Percentiles rank a stretch among this genome's conserved stretches.
These are phyloP conservation scores for Populus simonii DNA, from an alignment of 345 rosid genomes.

Conservation along the genomic window DNA sequence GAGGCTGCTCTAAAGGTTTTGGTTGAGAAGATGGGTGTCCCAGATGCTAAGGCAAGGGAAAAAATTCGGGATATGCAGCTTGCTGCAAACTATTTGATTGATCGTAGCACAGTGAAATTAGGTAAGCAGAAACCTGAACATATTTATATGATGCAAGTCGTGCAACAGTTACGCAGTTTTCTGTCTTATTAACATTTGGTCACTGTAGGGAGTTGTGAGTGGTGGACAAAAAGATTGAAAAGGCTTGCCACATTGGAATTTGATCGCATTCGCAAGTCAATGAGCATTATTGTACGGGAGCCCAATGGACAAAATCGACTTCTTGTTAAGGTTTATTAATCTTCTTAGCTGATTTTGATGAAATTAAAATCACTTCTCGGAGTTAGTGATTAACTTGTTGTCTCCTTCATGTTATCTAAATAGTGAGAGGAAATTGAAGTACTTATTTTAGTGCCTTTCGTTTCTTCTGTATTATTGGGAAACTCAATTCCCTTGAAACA, in stretches of 20 bases:
- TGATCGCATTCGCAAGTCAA: slow-evolving; percentile 83
- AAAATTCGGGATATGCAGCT: slow-evolving; percentile 47
- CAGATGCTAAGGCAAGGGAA: slow-evolving; percentile 50
- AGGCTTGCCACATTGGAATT: slow-evolving; percentile 81
- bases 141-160: neutral
- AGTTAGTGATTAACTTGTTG: neutral
- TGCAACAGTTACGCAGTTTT: slow-evolving; percentile 6
- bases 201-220: slow-evolving; percentile 60
- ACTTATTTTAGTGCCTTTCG: neutral
- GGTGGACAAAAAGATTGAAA: slow-evolving; percentile 76
- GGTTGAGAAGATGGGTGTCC: slow-evolving; percentile 89
- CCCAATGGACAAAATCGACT: slow-evolving; percentile 67
- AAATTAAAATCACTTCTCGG: neutral
- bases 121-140: slow-evolving; percentile 36
- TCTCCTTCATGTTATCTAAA: neutral
- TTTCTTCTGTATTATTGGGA: too few relatives aligned
- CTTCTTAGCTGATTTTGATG: neutral
- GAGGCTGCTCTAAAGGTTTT: slow-evolving; percentile 95
- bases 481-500: too few relatives aligned
- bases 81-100: slow-evolving; percentile 57
- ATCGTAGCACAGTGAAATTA: slow-evolving; percentile 55
- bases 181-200: slow-evolving; percentile 6
- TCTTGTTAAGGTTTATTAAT: slow-evolving; percentile 65
- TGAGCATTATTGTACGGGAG: slow-evolving; percentile 74
- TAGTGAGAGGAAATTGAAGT: neutral